Conservation (phyloP, 176 grass and related monocot genomes). For the Zoysia pacifica region DNA sequence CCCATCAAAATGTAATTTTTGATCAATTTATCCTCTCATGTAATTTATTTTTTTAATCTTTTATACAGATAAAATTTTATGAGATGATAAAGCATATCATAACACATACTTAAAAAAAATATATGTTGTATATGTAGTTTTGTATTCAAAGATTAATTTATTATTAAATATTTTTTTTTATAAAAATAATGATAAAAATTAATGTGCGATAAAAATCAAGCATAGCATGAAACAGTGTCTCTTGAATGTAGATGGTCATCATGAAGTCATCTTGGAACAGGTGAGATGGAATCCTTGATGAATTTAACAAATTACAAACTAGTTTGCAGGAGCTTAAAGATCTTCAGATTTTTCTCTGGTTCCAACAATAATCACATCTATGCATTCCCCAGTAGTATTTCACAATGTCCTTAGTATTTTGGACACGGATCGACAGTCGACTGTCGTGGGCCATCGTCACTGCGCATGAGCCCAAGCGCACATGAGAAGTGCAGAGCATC, state of each 20-base stretch:
- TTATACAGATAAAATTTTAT: too few relatives aligned
- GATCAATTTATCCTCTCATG: too few relatives aligned
- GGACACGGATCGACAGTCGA: neutral
- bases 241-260: conserved; percentile 28
- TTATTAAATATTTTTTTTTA: too few relatives aligned
- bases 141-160: too few relatives aligned
- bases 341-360: neutral
- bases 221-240: conserved; percentile 1
- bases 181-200: neutral
- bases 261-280: neutral
- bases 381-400: neutral
- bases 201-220: conserved; percentile 1
- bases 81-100: too few relatives aligned
- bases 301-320: too few relatives aligned
- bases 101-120: too few relatives aligned
- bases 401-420: neutral
- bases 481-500: neutral
- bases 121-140: too few relatives aligned
- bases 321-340: neutral
- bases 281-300: neutral
- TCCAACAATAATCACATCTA: conserved; percentile 3
- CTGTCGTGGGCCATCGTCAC: too few relatives aligned
- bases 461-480: too few relatives aligned
- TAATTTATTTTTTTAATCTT: too few relatives aligned
- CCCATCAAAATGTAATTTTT: too few relatives aligned